Percentiles rank a stretch among this genome's conserved stretches.
Conservation (phyloP, 345 rosid genomes). For the Brassica juncea region DNA sequence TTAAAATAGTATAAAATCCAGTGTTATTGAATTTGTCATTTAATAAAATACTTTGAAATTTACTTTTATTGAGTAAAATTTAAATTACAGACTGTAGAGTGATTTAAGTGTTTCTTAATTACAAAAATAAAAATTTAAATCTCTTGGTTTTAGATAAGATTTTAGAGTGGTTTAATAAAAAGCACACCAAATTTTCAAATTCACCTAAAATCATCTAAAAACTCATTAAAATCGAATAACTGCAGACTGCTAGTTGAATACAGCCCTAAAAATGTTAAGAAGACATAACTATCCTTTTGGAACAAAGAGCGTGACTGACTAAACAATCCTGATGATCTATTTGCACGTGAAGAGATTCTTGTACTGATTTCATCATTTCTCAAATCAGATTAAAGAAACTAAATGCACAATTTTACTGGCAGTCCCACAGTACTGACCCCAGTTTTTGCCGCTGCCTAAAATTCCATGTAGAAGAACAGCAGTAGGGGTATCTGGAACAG, state of each 20-base stretch:
- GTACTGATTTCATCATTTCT: too few species aligned
- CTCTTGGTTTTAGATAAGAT: neutral
- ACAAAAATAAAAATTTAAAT: too few species aligned
- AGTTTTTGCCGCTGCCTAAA: conserved; percentile 85
- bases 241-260: too few species aligned
- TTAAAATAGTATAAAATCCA: too few species aligned
- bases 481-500: conserved; percentile 79
- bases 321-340: neutral
- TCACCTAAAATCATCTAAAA: neutral
- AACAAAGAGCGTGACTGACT: neutral
- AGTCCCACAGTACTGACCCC: conserved; percentile 54
- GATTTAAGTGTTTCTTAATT: neutral
- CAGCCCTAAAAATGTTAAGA: too few species aligned
- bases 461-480: conserved; percentile 95
- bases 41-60: neutral
- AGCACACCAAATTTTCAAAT: neutral
- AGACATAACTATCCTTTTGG: conserved; percentile 5
- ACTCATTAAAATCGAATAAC: neutral
- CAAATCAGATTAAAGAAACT: neutral
- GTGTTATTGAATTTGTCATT: too few species aligned
- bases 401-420: neutral
- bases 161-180: neutral
- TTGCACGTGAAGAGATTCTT: conserved; percentile 5
- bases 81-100: neutral
- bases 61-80: neutral